Evolutionary conservation across 495 filamentous ascomycete species (phyloP), one percentile per base, ranked within the genome.

Genomic region (Penicillium argentinense): DNA sequence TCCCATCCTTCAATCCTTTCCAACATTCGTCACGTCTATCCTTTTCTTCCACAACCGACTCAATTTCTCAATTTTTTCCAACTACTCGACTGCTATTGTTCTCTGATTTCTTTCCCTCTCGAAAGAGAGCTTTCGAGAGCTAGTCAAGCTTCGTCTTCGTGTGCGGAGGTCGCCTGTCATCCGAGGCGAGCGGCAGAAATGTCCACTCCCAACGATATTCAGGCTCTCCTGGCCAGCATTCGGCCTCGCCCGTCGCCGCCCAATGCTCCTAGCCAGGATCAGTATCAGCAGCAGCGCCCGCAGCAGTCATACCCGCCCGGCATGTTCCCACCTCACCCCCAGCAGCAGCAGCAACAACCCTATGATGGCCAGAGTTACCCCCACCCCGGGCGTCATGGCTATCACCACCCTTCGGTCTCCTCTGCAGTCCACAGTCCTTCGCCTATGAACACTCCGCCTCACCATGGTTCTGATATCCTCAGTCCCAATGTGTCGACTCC

Each of bases 191-290:
- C 52, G 72, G 63, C 70, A 75, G 72, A 75, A 71, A 76, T 76
- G 73, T 74, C 73, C 56, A 73, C 68, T 62, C 68, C 73, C 38
- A 72, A 67, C 55, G 67, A 76, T 66, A 54, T 76, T 47, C 73
- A 74, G 59, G 69, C 73, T 57, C 68, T 76, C 27, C 56, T 76
- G 59, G 71, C 71, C 45, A 72, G 67, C 51, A 71, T 76, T 49
- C 60, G 69, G 43, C 66, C 69, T 17, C 69, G 71, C 40, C 69
- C 71, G 4, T 68, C 68, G 16, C 69, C 66, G 11, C 60, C 65
- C 16, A 60, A 57, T 49, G 66, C 51, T 14, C 50, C 68, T 45
- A 59, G 58, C 30, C 71, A 67, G 49, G 69, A 73, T 39, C 42
- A 59, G 39, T 45, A 46, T 36, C 64, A 59, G 46, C 45, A 54